phyloP scores from a whole-genome alignment of 1,284 basidiomycete species.

The Boletus hoseneyae region DNA sequence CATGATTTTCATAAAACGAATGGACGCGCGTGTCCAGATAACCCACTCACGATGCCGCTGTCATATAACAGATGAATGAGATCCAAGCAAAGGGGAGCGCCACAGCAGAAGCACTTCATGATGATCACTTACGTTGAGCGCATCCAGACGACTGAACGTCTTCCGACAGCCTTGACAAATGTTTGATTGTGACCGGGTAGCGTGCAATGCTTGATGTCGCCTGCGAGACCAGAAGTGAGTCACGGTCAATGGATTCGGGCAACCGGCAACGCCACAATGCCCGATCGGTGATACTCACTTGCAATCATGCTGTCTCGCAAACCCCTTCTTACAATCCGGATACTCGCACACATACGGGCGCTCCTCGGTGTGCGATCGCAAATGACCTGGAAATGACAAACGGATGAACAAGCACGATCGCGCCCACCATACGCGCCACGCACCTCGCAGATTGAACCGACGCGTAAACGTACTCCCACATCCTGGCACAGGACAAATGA shows the following conservation, averaged over 20 bases:
- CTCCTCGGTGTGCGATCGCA: slow-evolving; percentile 96
- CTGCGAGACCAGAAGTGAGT: slow-evolving; percentile 36
- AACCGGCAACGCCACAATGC: not conserved
- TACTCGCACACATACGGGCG: slow-evolving; percentile 91
- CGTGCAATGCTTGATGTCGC: slow-evolving; percentile 85
- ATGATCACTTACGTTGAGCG: slow-evolving; percentile 76
- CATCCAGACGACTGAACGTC: slow-evolving; percentile 91
- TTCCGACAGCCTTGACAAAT: slow-evolving; percentile 91
- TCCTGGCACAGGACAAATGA: slow-evolving; percentile 91
- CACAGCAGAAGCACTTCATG: slow-evolving; percentile 25
- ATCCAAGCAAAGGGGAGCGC: slow-evolving; percentile 18
- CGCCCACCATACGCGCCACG: slow-evolving; percentile 19
- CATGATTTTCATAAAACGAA: slow-evolving; percentile 17
- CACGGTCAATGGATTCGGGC: not conserved
- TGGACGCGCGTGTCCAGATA: slow-evolving; percentile 18
- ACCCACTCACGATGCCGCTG: slow-evolving; percentile 34
- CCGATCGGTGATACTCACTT: slow-evolving; percentile 58
- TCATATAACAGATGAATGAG: slow-evolving; percentile 21
- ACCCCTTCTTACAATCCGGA: slow-evolving; percentile 91
- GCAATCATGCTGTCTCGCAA: slow-evolving; percentile 95
- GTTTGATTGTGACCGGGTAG: slow-evolving; percentile 79
- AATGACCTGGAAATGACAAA: slow-evolving; percentile 57
- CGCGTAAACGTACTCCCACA: slow-evolving; percentile 94
- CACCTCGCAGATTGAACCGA: slow-evolving; percentile 80
- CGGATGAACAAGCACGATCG: slow-evolving; percentile 9